A percentile compares a stretch with the other conserved stretches of the same genome.
Evolutionary conservation across 2,329 filamentous ascomycete genomes (phyloP).

Genomic region (Fusarium transvaalense): DNA sequence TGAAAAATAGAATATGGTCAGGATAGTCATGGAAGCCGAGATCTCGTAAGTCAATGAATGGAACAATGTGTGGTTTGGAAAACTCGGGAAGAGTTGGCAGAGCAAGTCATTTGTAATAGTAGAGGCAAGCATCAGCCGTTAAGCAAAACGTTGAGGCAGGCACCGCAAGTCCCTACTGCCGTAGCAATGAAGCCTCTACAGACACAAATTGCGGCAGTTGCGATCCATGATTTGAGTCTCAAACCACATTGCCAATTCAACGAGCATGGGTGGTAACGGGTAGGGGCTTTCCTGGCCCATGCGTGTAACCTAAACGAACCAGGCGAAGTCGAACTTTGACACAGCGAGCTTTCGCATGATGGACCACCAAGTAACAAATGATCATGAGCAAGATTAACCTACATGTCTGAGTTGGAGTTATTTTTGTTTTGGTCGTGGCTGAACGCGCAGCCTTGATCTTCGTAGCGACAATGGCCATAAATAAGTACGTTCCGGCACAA

Average conservation of each 20-base stretch:
- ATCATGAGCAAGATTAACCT: slow-evolving; percentile 50
- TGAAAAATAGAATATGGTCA: slow-evolving; percentile 7
- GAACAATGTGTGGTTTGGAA: slow-evolving; percentile 6
- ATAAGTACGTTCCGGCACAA: slow-evolving; percentile 93
- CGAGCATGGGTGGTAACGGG: slow-evolving; percentile 1
- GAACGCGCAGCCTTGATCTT: slow-evolving; percentile 91
- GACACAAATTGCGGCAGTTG: slow-evolving; percentile 5
- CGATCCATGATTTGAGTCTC: slow-evolving; percentile 1
- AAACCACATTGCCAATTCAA: slow-evolving; percentile 5
- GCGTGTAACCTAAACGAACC: slow-evolving; percentile 26
- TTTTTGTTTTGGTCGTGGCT: slow-evolving; percentile 83
- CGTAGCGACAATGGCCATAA: slow-evolving; percentile 92
- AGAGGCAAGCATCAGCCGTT: slow-evolving; percentile 26
- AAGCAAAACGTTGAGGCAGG: slow-evolving; percentile 15
- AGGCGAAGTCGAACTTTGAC: slow-evolving; percentile 18
- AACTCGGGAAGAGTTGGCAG: not conserved
- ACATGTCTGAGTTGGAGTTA: slow-evolving; percentile 62
- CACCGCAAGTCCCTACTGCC: slow-evolving; percentile 18
- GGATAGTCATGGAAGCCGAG: not conserved
- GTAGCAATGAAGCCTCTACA: slow-evolving; percentile 13
- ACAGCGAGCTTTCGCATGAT: slow-evolving; percentile 23
- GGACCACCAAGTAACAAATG: slow-evolving; percentile 7
- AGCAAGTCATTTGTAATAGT: not conserved
- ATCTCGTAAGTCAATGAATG: not conserved
- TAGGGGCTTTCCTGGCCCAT: slow-evolving; percentile 9